Base-by-base conservation (phyloP, 768 basidiomycete species). In the Amanita pseudoporphyria region DNA sequence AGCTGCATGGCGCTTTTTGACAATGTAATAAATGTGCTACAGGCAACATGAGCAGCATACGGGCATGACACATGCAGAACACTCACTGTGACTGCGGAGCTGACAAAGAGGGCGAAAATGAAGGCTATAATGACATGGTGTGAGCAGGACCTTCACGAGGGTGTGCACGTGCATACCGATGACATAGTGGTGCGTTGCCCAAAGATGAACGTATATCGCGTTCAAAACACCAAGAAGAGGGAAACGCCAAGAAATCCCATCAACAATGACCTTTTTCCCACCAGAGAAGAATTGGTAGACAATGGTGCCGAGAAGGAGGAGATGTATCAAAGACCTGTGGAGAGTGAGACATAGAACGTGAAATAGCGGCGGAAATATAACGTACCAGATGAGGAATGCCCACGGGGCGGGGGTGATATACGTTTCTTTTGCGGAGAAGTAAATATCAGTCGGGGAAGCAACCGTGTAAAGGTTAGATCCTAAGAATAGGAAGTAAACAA, bases 401-500 rank as follows among this genome's bases (percentile, higher is more conserved):
- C 87, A 96, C 22, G 84, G 81, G 21, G 90, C 88, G n/a, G 95
- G 95, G 1, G 93, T 96, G 51, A 98, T 71, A 66, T 93, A 97
- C 0, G 94, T 96, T 57, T 87, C 82, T 63, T 90, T 90, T 39
- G 79, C 81, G 55, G 71, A 65, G 61, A 73, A 79, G 67, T 90
- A 89, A 45, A 81, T 73, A 54, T 77, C 81, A 36, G 77, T 74
- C 0, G 88, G 88, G 2, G 79, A 76, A 5, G 89, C 82, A 53
- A 92, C 76, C 46, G 83, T 84, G 73, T 90, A 94, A 50, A 93
- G 74, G 67, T 95, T 95, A 33, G 84, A 86, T 28, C 88, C 92
- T n/a, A 95, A 71, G 68, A 94, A 91, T 52, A 86, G 62, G 60
- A 90, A 75, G 63, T 89, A 95, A 41, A 86, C 82, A 48, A 91